Evolutionary conservation across 805 yeast genomes (phyloP).

Genomic region (Dipodascus geniculatus): DNA sequence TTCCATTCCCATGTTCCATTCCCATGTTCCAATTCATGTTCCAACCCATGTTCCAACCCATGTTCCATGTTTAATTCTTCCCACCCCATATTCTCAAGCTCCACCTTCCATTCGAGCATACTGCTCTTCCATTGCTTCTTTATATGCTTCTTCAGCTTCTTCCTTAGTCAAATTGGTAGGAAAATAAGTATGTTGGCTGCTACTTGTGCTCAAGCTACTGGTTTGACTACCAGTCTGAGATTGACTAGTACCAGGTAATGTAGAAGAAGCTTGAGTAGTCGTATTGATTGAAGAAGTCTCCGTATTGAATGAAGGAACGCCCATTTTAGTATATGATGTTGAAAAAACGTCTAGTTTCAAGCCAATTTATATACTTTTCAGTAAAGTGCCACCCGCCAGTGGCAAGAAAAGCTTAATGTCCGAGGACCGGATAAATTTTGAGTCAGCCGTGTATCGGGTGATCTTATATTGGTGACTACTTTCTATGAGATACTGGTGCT

Average conservation of each 20-base stretch:
- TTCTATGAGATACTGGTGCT: too few species aligned
- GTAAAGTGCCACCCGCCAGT: too few species aligned
- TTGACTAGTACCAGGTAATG: background rate
- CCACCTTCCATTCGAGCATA: constrained; percentile 1
- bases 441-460: too few species aligned
- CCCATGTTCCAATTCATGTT: too few species aligned
- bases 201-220: background rate
- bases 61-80: too few species aligned
- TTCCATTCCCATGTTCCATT: too few species aligned
- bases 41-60: too few species aligned
- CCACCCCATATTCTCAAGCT: too few species aligned
- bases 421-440: too few species aligned
- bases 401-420: too few species aligned
- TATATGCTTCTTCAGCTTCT: constrained; percentile 1
- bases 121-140: constrained; percentile 1
- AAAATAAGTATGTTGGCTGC: background rate
- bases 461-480: too few species aligned
- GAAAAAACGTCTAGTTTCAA: too few species aligned
- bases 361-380: background rate
- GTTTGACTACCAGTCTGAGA: background rate
- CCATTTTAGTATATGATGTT: background rate
- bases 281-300: background rate
- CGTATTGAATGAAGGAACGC: background rate
- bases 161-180: background rate
- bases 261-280: background rate